Percentiles rank a stretch among this genome's conserved stretches.
Evolutionary conservation across 495 filamentous ascomycete genomes (phyloP).

Genomic region (Friedmanniomyces endolithicus): DNA sequence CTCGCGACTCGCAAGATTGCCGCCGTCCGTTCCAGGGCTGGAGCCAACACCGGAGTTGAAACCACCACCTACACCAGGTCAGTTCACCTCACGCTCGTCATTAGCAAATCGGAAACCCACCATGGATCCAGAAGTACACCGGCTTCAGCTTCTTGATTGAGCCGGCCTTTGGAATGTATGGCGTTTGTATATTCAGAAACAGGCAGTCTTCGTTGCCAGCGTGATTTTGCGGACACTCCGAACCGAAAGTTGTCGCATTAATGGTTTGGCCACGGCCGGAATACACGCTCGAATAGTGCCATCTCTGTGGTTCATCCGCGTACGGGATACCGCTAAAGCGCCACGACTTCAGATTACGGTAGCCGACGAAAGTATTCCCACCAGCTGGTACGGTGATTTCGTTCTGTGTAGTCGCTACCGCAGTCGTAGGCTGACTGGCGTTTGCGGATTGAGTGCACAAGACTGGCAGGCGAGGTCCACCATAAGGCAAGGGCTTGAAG

Average conservation of each 20-base stretch:
- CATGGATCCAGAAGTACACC: constrained; percentile 6
- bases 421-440: constrained; percentile 12
- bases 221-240: constrained; percentile 34
- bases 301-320: constrained; percentile 38
- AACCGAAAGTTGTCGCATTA: constrained; percentile 32
- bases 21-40: constrained; percentile 8
- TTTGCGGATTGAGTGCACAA: constrained; percentile 34
- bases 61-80: background rate
- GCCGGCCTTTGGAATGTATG: constrained; percentile 1
- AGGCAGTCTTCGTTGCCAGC: constrained; percentile 17
- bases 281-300: constrained; percentile 34
- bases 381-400: constrained; percentile 26
- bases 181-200: constrained; percentile 4
- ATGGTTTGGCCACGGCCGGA: constrained; percentile 32
- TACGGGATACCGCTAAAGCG: constrained; percentile 41
- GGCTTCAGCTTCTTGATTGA: constrained; percentile 12
- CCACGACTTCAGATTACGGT: constrained; percentile 39
- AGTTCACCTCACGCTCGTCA: background rate
- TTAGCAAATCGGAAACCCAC: background rate
- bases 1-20: constrained; percentile 24
- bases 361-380: constrained; percentile 33
- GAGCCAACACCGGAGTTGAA: constrained; percentile 29
- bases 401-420: constrained; percentile 19
- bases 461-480: constrained; percentile 25
- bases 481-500: constrained; percentile 13